Base-by-base conservation (phyloP, 306 rosid species). In the Malus fusca region DNA sequence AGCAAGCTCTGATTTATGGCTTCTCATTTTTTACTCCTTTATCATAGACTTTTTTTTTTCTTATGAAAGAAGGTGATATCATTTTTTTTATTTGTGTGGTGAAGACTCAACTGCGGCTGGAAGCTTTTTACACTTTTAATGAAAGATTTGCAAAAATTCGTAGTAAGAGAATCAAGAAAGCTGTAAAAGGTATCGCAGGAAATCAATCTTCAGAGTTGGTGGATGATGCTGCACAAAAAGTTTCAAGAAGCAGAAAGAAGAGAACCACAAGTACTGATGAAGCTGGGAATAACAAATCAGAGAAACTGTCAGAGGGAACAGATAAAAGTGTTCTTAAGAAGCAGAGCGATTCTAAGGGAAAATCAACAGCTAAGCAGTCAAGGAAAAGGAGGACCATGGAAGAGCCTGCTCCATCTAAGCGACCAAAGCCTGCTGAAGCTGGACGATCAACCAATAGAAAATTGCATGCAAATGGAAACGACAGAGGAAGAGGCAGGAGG, bases 131-230 rank as follows among this genome's bases (percentile, higher is more conserved):
- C 84, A 85, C 88, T 71, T 94, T 94, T 79, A 90, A 90, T 61
- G 98, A 94, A 83, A 81, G 93, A 77, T 94, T 92, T 81, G 98
- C 98, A 43, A 90, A 90, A 88, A 87, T 94, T 74, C 96, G 96
- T 73, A 90, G 98, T 79, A 94, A 91, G 87, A 88, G 97, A 84
- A 92, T 94, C 72, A 88, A 84, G 72, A 94, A 88, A 86, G 97
- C 98, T 71, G 87, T 91, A 53, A 91, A 86, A 77, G 94, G 96
- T 62, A 94, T 94, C 64, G 83, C 91, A 69, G 95, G 96, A 70
- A 81, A 88, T 73, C 80, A 69, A 59, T 71, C 88, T 73, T 85
- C 88, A 19, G 85, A 75, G 66, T 64, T 84, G 78, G 73, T 73
- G 66, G 87, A 79, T 80, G 90, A 81, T 69, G 75, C 83, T 77